These are phyloP conservation scores for Lentinula boryana DNA, from an alignment of 768 basidiomycete species.

Conservation along the genomic window DNA sequence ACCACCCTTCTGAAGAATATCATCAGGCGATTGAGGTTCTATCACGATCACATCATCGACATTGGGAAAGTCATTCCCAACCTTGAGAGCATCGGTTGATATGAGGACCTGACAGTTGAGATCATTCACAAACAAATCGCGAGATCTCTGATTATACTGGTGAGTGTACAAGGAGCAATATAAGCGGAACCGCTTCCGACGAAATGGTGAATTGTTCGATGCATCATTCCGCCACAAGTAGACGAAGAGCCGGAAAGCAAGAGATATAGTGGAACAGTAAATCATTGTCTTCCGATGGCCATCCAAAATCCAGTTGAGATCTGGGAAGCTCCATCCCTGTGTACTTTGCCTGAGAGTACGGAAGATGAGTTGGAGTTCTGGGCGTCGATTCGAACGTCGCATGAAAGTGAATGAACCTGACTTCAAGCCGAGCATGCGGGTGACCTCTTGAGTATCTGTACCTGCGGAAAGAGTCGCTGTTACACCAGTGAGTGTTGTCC, in stretches of 20 bases:
- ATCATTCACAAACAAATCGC: constrained; percentile 5
- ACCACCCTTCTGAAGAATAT: constrained; percentile 6
- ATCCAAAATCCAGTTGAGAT: constrained; percentile 7
- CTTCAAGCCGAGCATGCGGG: constrained; percentile 9
- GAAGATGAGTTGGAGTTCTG: constrained; percentile 2
- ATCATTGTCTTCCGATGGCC: constrained; percentile 7
- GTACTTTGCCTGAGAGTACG: constrained; percentile 4
- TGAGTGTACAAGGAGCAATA: constrained; percentile 3
- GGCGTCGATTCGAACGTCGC: constrained; percentile 13
- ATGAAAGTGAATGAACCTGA: constrained; percentile 7
- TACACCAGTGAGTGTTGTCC: background rate
- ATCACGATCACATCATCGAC: constrained; percentile 8
- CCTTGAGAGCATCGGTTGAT: constrained; percentile 6
- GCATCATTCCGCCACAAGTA: constrained; percentile 1
- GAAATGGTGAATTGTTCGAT: background rate
- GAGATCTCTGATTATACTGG: background rate
- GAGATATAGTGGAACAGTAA: constrained; percentile 1
- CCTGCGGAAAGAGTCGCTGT: constrained; percentile 11
- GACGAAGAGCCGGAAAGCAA: constrained; percentile 1
- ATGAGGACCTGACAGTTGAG: constrained; percentile 7
- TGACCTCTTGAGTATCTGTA: constrained; percentile 4
- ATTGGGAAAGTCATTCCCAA: constrained; percentile 9
- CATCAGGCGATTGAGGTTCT: constrained; percentile 4
- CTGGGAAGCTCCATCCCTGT: constrained; percentile 3
- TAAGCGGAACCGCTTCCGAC: background rate